A percentile compares a stretch with the other conserved stretches of the same genome.
phyloP scores from a whole-genome alignment of 257 asterid genomes.

The Solanum corneliomulleri region DNA sequence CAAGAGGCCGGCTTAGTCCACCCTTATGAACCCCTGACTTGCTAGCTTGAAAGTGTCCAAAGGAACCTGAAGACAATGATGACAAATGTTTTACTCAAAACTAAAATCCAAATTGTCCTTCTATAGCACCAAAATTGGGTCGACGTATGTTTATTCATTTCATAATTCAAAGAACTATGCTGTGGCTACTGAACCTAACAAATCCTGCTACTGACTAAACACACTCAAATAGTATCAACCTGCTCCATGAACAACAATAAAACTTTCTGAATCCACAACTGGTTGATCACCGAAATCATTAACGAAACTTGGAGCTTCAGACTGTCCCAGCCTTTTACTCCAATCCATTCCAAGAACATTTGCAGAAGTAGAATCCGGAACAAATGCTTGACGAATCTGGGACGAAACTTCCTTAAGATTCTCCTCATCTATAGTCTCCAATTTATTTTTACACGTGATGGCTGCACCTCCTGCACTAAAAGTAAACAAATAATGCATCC shows the following conservation, averaged over 20 bases:
- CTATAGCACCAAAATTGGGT: neutral
- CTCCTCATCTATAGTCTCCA: slow-evolving; percentile 66
- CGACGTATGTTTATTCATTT: neutral
- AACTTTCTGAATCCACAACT: slow-evolving; percentile 31
- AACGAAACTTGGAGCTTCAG: slow-evolving; percentile 22
- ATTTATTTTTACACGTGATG: slow-evolving; percentile 70
- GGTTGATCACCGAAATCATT: slow-evolving; percentile 30
- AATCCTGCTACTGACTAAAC: neutral
- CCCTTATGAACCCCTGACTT: slow-evolving; percentile 94
- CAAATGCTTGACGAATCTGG: slow-evolving; percentile 71
- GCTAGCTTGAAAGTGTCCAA: slow-evolving; percentile 98
- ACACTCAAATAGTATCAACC: slow-evolving; percentile 34
- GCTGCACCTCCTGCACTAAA: slow-evolving; percentile 76
- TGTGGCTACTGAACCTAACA: neutral
- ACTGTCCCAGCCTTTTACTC: slow-evolving; percentile 74
- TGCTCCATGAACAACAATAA: slow-evolving; percentile 90
- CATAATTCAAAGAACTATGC: neutral
- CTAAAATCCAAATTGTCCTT: neutral
- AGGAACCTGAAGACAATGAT: slow-evolving; percentile 50
- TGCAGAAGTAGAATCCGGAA: slow-evolving; percentile 25
- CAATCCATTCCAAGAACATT: slow-evolving; percentile 68
- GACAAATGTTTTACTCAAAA: neutral
- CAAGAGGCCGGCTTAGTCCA: slow-evolving; percentile 55
- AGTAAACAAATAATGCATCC: neutral
- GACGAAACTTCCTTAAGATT: slow-evolving; percentile 50